Evolutionary conservation across 2,329 filamentous ascomycete genomes (phyloP), one percentile per base, ranked within the genome.

Genomic region (Fusarium guadeloupense): DNA sequence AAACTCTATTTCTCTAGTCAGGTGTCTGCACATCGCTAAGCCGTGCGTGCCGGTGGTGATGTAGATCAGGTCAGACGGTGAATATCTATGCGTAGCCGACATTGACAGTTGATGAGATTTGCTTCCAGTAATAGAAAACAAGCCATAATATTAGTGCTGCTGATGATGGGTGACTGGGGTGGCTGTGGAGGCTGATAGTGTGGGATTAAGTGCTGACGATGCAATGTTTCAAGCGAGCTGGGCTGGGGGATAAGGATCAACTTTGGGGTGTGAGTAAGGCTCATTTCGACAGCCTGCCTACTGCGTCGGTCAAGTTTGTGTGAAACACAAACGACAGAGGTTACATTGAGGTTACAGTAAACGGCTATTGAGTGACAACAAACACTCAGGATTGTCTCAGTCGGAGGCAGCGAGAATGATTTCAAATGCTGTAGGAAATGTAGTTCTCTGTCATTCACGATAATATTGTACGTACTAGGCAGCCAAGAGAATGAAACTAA

Each of bases 171-270:
- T 53, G 46, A 38, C 34, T 33, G 35, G 39, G 17, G 39, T 48
- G 48, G 21, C 31, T 56, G 46, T 45, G 59, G 56, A 54, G 49
- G 46, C 38, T 54, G 41, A 56, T 37, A 42, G 50, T 50, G 41
- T 50, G 28, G 64, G 59, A 69, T 68, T 68, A 58, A 69, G 66
- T 69, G 64, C 59, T 69, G 59, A 68, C 62, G 33, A 49, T 54
- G 56, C 39, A 47, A 57, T 60, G 54, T 64, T 57, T 62, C 50
- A 39, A 43, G 41, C 40, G 46, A 46, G 48, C 43, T 26, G 16
- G 21, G 40, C 33, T 43, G 34, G 60, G 34, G 60, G 43, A 50
- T 55, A 30, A 46, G 38, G 42, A 53, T 35, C 37, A 42, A 23
- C 54, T 23, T 49, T 39, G 28, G 31, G 19, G 19, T 31, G 38